Conservation (phyloP, 1,284 basidiomycete genomes). For the Cryptococcus maquisensis region DNA sequence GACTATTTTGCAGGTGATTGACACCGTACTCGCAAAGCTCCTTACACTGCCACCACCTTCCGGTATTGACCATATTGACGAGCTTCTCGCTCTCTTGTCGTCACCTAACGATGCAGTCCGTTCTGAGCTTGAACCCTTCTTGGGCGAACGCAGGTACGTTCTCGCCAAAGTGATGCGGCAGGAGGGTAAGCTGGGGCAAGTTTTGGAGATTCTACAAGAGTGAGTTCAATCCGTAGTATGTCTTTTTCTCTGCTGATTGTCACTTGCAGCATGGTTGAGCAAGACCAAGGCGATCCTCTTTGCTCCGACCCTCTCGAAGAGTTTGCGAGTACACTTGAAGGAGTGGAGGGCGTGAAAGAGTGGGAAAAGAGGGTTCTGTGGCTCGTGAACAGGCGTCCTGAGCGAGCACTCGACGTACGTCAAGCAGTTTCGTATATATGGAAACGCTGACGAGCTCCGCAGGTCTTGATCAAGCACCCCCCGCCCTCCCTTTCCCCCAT, state of each 20-base stretch:
- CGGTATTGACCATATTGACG: slow-evolving; percentile 56
- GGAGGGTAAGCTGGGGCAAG: slow-evolving; percentile 57
- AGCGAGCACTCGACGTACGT: slow-evolving; percentile 66
- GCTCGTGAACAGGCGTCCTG: slow-evolving; percentile 66
- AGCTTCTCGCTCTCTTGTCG: slow-evolving; percentile 61
- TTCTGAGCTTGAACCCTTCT: slow-evolving; percentile 61
- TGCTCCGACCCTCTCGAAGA: slow-evolving; percentile 65
- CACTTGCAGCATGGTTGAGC: slow-evolving; percentile 62
- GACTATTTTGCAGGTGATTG: slow-evolving; percentile 59
- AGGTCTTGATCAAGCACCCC: not conserved
- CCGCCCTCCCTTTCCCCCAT: not conserved
- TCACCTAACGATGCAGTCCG: slow-evolving; percentile 59
- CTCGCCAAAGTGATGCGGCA: slow-evolving; percentile 63
- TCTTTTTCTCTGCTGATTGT: not conserved
- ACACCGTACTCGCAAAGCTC: slow-evolving; percentile 74
- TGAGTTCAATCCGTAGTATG: slow-evolving; percentile 46
- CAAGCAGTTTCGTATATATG: not conserved
- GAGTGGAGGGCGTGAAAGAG: slow-evolving; percentile 59
- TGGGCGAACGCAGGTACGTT: slow-evolving; percentile 61
- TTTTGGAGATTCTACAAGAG: slow-evolving; percentile 68
- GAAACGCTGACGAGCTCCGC: not conserved
- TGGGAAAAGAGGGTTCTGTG: slow-evolving; percentile 74
- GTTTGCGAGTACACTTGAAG: slow-evolving; percentile 62
- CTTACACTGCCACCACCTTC: slow-evolving; percentile 52
- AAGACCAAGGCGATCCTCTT: slow-evolving; percentile 61